phyloP scores from a whole-genome alignment of 2,329 filamentous ascomycete species.

The Penicillium hesseltinei region DNA sequence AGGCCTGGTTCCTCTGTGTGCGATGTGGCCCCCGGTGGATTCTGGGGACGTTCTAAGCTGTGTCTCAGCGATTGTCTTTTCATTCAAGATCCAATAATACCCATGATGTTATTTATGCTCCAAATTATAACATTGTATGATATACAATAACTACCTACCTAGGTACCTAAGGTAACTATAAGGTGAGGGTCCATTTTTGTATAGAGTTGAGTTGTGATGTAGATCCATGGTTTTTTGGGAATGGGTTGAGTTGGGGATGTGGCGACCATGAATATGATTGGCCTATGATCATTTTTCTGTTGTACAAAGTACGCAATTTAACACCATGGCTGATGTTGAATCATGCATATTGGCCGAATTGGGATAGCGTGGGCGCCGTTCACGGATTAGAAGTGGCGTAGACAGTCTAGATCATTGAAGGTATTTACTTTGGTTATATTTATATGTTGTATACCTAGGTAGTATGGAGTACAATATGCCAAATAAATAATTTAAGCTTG shows the following conservation, averaged over 20 bases:
- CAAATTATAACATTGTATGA: background rate
- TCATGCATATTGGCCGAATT: background rate
- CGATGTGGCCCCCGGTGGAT: conserved; percentile 17
- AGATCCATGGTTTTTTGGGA: background rate
- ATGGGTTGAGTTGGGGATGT: background rate
- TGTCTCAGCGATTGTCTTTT: conserved; percentile 36
- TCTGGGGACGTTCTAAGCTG: conserved; percentile 37
- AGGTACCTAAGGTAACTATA: background rate
- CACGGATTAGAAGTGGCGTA: background rate
- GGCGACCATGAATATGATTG: background rate
- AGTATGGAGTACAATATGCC: background rate
- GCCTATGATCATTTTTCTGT: background rate
- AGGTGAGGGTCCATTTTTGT: background rate
- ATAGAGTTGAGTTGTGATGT: background rate
- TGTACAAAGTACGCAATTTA: background rate
- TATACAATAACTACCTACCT: background rate
- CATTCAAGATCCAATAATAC: conserved; percentile 39
- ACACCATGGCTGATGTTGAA: conserved; percentile 2
- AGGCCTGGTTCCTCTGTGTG: conserved; percentile 4
- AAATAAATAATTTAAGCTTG: background rate
- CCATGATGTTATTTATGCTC: conserved; percentile 28
- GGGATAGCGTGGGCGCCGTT: conserved; percentile 3
- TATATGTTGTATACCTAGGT: background rate
- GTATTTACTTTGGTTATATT: too few species aligned
- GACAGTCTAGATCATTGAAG: too few species aligned